Conservation (phyloP, 345 rosid genomes). For the Trapa bicornis region DNA sequence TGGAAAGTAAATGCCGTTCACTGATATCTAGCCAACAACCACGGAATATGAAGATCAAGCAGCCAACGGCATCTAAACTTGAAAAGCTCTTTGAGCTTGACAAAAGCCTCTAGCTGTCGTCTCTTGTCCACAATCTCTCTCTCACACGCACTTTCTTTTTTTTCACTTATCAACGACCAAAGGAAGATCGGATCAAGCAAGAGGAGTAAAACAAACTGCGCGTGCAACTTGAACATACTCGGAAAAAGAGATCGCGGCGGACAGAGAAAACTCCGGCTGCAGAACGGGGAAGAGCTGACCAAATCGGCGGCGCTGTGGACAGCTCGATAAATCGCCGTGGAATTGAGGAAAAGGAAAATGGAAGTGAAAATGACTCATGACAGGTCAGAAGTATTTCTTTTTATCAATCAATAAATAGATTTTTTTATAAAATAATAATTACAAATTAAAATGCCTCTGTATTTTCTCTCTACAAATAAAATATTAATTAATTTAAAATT, state of each 20-base stretch:
- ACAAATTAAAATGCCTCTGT: too few relatives aligned
- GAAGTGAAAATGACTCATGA: too few relatives aligned
- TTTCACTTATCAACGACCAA: background rate
- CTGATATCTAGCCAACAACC: background rate
- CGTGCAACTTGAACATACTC: background rate
- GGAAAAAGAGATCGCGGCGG: background rate
- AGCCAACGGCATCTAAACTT: background rate
- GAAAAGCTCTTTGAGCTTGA: background rate
- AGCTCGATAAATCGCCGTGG: background rate
- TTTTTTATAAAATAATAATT: too few relatives aligned
- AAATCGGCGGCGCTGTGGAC: constrained; percentile 4
- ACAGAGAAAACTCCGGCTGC: background rate
- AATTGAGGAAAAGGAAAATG: background rate
- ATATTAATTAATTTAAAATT: too few relatives aligned
- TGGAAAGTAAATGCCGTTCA: background rate
- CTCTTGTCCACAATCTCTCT: background rate
- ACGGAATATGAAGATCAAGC: background rate
- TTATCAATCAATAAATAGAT: too few relatives aligned
- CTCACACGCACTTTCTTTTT: background rate
- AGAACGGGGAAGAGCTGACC: background rate
- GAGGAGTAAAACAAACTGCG: background rate
- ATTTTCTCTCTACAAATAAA: too few relatives aligned
- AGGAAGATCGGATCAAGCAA: constrained; percentile 1
- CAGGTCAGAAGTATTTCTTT: too few relatives aligned
- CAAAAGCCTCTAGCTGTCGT: background rate